phyloP scores from a whole-genome alignment of 371 early-diverging fungal species.

The Phascolomyces articulosus region DNA sequence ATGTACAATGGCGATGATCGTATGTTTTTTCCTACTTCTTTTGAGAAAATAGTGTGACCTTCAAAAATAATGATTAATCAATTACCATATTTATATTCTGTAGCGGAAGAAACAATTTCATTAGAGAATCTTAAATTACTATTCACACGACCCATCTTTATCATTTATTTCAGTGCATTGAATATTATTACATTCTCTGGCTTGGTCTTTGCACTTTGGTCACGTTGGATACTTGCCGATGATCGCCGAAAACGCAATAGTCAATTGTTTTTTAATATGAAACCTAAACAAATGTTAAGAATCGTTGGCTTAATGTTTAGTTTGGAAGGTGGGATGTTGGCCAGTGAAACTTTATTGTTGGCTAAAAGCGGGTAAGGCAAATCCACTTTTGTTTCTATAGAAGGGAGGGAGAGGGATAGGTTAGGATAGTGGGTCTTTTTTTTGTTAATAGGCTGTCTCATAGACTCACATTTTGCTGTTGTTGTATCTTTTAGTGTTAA shows the following conservation, averaged over 20 bases:
- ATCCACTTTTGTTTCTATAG: no score
- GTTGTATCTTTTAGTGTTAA: constrained; percentile 42
- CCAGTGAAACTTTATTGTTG: constrained; percentile 66
- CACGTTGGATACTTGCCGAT: constrained; percentile 55
- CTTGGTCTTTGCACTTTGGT: constrained; percentile 58
- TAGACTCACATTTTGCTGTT: no score
- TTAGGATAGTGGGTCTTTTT: no score
- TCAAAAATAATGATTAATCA: not conserved
- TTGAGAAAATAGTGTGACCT: no score
- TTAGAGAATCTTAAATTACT: constrained; percentile 59
- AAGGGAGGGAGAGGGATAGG: no score
- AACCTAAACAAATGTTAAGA: constrained; percentile 49
- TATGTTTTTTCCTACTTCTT: constrained; percentile 26
- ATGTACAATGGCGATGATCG: constrained; percentile 65
- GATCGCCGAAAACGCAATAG: constrained; percentile 35
- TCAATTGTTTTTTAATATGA: constrained; percentile 40
- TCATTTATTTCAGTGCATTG: constrained; percentile 68
- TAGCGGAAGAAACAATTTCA: constrained; percentile 61
- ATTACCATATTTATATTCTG: constrained; percentile 3
- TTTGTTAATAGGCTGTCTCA: no score
- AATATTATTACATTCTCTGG: constrained; percentile 58
- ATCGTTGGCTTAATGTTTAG: constrained; percentile 67
- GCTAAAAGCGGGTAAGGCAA: constrained; percentile 72
- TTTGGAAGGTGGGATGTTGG: constrained; percentile 64
- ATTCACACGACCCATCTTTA: constrained; percentile 62